These are phyloP conservation scores for Aplosporella prunicola DNA, from an alignment of 2,329 filamentous ascomycete genomes.

Conservation along the genomic window DNA sequence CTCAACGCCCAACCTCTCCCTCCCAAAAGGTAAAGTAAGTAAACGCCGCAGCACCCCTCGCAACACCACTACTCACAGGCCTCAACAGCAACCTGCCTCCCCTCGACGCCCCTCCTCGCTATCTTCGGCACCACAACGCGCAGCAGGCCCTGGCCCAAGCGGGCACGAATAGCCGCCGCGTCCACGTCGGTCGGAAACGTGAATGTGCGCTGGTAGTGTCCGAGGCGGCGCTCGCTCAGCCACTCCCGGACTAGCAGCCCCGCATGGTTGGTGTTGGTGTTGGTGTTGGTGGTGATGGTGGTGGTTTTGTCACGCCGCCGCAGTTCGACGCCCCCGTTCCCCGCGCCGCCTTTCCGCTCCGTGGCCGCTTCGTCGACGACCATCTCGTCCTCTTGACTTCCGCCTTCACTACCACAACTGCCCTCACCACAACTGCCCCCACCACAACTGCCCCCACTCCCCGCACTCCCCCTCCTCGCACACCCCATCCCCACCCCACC, in stretches of 20 bases:
- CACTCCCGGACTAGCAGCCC: slow-evolving; percentile 11
- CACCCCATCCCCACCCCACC: neutral
- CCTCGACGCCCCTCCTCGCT: neutral
- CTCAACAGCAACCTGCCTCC: slow-evolving; percentile 7
- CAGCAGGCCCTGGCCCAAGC: slow-evolving; percentile 11
- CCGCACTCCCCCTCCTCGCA: neutral
- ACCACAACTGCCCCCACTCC: neutral
- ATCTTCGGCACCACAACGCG: slow-evolving; percentile 12
- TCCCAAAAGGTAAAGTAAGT: too few species aligned
- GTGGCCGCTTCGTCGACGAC: slow-evolving; percentile 18
- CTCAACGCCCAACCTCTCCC: too few species aligned
- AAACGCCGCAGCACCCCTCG: too few species aligned
- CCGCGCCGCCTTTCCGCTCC: slow-evolving; percentile 13
- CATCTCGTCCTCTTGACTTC: slow-evolving; percentile 16
- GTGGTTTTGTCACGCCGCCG: too few species aligned
- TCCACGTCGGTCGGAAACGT: slow-evolving; percentile 12
- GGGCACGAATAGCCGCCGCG: slow-evolving; percentile 7
- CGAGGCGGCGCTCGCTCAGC: slow-evolving; percentile 11
- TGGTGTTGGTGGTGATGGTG: too few species aligned
- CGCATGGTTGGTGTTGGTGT: too few species aligned
- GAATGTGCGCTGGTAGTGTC: slow-evolving; percentile 12
- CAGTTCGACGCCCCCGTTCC: slow-evolving; percentile 13
- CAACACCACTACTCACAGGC: slow-evolving; percentile 3
- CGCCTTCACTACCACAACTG: slow-evolving; percentile 2
- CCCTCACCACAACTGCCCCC: neutral